Percentiles rank a stretch among this genome's conserved stretches.
Conservation (phyloP, 208 protist species). For the Phytomonas sp. region DNA sequence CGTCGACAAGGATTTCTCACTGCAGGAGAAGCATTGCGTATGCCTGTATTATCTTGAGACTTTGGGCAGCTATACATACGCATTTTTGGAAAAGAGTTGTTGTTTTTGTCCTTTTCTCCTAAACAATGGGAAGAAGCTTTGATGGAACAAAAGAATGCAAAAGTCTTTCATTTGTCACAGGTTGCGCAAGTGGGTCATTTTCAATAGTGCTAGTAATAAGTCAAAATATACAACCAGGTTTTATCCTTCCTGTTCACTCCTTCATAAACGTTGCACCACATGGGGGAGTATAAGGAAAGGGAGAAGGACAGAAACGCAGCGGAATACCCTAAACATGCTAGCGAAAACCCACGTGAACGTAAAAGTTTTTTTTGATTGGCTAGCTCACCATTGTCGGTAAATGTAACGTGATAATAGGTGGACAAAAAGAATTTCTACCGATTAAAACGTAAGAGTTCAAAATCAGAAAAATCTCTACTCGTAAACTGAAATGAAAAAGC, state of each 20-base stretch:
- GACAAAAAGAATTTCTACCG: not conserved
- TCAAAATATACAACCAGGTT: not conserved
- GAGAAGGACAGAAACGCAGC: not conserved
- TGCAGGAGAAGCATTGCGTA: not conserved
- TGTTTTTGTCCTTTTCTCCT: not conserved
- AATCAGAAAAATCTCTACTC: not conserved
- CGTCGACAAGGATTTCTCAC: not conserved
- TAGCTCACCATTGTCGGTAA: no score
- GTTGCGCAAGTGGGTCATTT: not conserved
- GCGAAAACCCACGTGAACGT: not conserved
- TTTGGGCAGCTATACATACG: conserved; percentile 1
- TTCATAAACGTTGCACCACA: not conserved
- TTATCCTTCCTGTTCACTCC: not conserved
- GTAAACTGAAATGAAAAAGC: not conserved
- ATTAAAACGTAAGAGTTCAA: not conserved
- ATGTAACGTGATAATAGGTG: no score
- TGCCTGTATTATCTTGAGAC: conserved; percentile 11
- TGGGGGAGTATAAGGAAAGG: not conserved
- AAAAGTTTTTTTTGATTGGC: no score
- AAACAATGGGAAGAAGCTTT: conserved; percentile 9
- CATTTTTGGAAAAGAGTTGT: not conserved
- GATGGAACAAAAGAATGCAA: not conserved
- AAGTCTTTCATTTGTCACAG: not conserved
- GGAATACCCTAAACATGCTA: not conserved
- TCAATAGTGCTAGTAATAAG: not conserved